These are phyloP conservation scores for Mucor circinelloides DNA, from an alignment of 371 early-diverging fungal species.

Conservation along the genomic window DNA sequence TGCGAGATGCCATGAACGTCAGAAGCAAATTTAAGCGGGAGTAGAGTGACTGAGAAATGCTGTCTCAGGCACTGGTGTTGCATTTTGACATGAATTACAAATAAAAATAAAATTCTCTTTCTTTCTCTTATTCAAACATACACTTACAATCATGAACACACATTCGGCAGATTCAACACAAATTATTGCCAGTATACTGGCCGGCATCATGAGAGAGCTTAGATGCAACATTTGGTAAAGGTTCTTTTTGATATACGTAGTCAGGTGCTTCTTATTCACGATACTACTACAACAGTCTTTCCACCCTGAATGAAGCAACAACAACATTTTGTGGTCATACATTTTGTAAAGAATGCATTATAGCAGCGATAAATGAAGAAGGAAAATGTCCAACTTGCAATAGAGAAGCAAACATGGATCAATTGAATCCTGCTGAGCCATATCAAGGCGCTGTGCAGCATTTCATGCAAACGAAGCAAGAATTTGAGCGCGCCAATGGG, in stretches of 20 bases:
- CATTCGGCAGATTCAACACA: background rate
- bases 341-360: slow-evolving; percentile 13
- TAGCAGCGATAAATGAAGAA: background rate
- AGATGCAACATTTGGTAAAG: slow-evolving; percentile 1
- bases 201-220: slow-evolving; percentile 8
- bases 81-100: background rate
- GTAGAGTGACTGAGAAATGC: background rate
- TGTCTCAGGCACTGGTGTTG: too few species aligned
- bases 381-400: slow-evolving; percentile 6
- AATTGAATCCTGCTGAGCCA: background rate
- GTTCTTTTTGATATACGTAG: background rate
- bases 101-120: background rate
- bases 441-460: slow-evolving; percentile 7
- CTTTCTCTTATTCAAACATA: too few species aligned
- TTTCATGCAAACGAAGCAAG: slow-evolving; percentile 4
- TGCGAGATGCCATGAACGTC: slow-evolving; percentile 22
- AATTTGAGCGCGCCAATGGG: background rate
- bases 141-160: background rate
- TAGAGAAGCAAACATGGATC: background rate
- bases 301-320: background rate
- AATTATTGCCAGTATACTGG: background rate
- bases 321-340: slow-evolving; percentile 12
- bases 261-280: background rate
- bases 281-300: background rate
- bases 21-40: background rate